These are phyloP conservation scores for Sicyos baderoa DNA, from an alignment of 306 rosid species.

Conservation along the genomic window DNA sequence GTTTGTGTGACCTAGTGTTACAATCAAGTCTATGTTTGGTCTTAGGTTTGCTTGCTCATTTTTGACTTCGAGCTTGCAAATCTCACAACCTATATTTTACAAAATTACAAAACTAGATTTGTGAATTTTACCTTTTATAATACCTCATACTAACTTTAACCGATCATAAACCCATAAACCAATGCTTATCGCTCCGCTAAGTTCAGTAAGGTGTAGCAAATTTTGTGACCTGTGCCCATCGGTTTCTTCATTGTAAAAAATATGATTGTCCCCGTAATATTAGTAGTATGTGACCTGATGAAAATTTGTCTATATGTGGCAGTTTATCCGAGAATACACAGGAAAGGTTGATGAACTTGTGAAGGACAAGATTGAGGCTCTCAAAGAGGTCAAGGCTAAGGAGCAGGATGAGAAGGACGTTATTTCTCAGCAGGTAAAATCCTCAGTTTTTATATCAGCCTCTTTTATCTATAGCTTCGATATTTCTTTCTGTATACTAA, in stretches of 20 bases:
- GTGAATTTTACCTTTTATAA: not conserved
- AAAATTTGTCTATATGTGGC: conserved; percentile 21
- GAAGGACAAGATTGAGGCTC: conserved; percentile 80
- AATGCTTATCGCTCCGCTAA: too few relatives aligned
- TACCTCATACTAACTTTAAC: not conserved
- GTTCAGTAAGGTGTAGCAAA: too few relatives aligned
- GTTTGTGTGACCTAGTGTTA: not conserved
- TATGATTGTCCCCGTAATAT: not conserved
- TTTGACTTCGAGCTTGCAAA: not conserved
- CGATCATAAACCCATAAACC: not conserved
- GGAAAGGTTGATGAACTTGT: conserved; percentile 93
- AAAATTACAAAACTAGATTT: not conserved
- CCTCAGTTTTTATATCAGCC: not conserved
- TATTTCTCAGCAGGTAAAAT: conserved; percentile 73
- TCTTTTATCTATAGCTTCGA: not conserved
- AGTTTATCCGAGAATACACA: conserved; percentile 94
- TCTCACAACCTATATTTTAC: not conserved
- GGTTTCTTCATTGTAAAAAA: not conserved
- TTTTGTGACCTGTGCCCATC: not conserved
- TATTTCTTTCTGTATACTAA: not conserved
- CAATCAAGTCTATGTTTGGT: not conserved
- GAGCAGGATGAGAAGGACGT: conserved; percentile 89
- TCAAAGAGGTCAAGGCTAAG: conserved; percentile 57
- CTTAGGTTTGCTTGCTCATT: not conserved
- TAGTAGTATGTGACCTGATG: not conserved